Percentiles rank a stretch among this genome's conserved stretches.
Conservation (phyloP, 306 rosid genomes). For the Vachellia collinsii region DNA sequence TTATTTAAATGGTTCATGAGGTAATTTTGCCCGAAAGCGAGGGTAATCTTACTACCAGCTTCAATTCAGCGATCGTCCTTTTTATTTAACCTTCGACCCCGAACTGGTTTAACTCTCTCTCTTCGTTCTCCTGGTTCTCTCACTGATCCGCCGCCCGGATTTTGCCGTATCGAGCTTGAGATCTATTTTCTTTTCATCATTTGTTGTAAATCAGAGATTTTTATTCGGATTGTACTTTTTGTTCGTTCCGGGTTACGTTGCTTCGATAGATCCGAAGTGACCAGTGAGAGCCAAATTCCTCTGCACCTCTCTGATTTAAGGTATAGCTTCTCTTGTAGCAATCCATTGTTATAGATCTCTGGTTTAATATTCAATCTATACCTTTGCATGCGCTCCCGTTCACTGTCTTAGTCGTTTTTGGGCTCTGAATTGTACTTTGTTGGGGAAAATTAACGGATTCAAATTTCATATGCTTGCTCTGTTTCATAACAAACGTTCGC, state of each 20-base stretch:
- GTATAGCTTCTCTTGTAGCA: constrained; percentile 12
- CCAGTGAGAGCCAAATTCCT: background rate
- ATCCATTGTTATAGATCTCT: constrained; percentile 28
- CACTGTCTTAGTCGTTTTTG: background rate
- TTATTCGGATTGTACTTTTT: constrained; percentile 13
- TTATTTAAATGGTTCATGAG: constrained; percentile 25
- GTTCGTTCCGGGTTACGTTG: constrained; percentile 13
- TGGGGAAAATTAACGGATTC: background rate
- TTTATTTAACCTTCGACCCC: constrained; percentile 10
- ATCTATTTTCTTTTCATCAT: constrained; percentile 8
- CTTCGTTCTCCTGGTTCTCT: background rate
- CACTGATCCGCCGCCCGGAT: constrained; percentile 47
- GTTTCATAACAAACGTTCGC: background rate
- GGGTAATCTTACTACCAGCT: constrained; percentile 6
- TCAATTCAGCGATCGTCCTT: background rate
- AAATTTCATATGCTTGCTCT: background rate
- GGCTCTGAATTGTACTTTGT: constrained; percentile 1
- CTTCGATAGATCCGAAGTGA: constrained; percentile 40
- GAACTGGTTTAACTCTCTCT: background rate
- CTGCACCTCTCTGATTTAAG: constrained; percentile 34
- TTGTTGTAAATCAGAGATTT: background rate
- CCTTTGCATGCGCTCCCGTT: background rate
- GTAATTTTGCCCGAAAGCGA: constrained; percentile 44
- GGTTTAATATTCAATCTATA: background rate
- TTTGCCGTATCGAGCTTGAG: constrained; percentile 15